Evolutionary conservation across 2,329 filamentous ascomycete species (phyloP).

Genomic region (Ophioceras dolichostomum): DNA sequence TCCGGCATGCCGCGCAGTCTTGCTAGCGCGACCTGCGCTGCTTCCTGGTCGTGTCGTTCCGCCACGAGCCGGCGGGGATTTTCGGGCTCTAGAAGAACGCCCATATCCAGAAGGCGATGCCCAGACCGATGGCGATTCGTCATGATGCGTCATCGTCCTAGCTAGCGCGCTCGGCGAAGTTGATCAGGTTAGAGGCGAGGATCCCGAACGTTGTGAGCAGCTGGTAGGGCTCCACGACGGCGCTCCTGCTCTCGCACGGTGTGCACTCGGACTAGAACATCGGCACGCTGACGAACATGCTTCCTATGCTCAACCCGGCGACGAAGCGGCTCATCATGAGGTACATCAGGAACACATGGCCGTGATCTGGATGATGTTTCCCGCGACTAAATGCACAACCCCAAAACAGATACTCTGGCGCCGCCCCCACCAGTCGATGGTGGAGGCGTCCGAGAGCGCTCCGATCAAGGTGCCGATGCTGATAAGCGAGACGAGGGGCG

Average conservation of each 20-base stretch:
- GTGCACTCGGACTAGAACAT: slow-evolving; percentile 56
- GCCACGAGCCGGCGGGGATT: slow-evolving; percentile 46
- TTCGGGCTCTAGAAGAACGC: slow-evolving; percentile 42
- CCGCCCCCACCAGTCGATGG: slow-evolving; percentile 45
- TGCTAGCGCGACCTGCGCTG: slow-evolving; percentile 35
- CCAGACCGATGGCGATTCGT: slow-evolving; percentile 48
- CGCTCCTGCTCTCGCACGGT: slow-evolving; percentile 49
- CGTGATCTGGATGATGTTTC: slow-evolving; percentile 55
- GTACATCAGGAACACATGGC: slow-evolving; percentile 46
- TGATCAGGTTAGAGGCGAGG: slow-evolving; percentile 40
- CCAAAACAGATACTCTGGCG: slow-evolving; percentile 39
- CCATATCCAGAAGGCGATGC: slow-evolving; percentile 39
- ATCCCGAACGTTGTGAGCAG: slow-evolving; percentile 63
- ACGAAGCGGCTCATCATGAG: slow-evolving; percentile 53
- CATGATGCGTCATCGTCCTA: slow-evolving; percentile 35
- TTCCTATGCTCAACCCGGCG: slow-evolving; percentile 56
- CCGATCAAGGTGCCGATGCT: slow-evolving; percentile 44
- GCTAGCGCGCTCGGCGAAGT: slow-evolving; percentile 35
- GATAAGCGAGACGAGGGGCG: slow-evolving; percentile 43
- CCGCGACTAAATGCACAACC: slow-evolving; percentile 46
- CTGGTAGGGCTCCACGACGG: slow-evolving; percentile 58
- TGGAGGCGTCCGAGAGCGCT: slow-evolving; percentile 37
- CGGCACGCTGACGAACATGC: slow-evolving; percentile 51
- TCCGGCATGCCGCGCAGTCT: slow-evolving; percentile 38
- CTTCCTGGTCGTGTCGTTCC: slow-evolving; percentile 30